These are phyloP conservation scores for Talaromyces amestolkiae DNA, from an alignment of 2,329 filamentous ascomycete species.

Conservation along the genomic window DNA sequence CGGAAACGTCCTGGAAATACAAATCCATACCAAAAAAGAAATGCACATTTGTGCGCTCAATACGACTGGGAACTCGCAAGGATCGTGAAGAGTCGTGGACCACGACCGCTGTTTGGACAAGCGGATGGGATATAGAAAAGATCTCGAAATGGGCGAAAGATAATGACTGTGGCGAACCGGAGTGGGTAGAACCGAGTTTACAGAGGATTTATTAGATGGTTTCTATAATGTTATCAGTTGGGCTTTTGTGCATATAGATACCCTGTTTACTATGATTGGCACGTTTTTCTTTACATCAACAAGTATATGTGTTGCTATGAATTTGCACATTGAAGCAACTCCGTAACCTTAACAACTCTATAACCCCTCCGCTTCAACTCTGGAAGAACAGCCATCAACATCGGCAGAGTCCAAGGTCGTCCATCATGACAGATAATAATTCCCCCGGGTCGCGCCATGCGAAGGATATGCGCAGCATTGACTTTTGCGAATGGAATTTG, in stretches of 20 bases:
- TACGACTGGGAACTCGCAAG: conserved; percentile 26
- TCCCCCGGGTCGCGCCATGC: conserved; percentile 71
- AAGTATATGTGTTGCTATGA: neutral
- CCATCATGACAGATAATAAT: conserved; percentile 87
- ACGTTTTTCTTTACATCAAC: neutral
- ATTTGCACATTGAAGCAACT: conserved; percentile 52
- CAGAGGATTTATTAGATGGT: conserved; percentile 26
- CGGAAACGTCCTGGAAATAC: conserved; percentile 6
- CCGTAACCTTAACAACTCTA: conserved; percentile 66
- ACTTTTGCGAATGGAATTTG: conserved; percentile 68
- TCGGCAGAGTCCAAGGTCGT: conserved; percentile 76
- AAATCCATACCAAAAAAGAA: conserved; percentile 17
- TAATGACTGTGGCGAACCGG: conserved; percentile 24
- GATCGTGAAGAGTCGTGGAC: conserved; percentile 13
- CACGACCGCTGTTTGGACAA: conserved; percentile 22
- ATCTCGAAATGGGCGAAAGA: conserved; percentile 24
- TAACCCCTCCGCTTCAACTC: conserved; percentile 70
- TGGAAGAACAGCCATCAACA: conserved; percentile 70
- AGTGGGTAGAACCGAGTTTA: conserved; percentile 30
- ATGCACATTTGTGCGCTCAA: conserved; percentile 27
- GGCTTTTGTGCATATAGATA: neutral
- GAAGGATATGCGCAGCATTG: conserved; percentile 76
- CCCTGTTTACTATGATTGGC: neutral
- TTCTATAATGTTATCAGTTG: neutral
- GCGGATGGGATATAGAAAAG: conserved; percentile 31